phyloP scores from a whole-genome alignment of 108 stramenopile species.

The Fragilariopsis cylindrus region DNA sequence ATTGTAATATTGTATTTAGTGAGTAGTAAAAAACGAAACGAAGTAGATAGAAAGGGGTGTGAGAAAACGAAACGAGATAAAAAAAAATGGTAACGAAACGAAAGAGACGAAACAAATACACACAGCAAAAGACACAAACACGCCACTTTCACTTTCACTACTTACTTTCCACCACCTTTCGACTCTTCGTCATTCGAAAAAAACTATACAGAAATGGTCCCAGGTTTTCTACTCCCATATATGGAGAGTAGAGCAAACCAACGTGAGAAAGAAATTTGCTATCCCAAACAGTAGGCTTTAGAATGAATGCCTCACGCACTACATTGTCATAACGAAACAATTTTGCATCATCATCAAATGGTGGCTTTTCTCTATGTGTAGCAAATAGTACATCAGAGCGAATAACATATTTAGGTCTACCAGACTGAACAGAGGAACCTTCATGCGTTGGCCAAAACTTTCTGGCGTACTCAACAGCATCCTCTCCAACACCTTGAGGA shows the following conservation, averaged over 20 bases:
- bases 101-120: too few species aligned
- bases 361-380: conserved; percentile 30
- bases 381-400: conserved; percentile 82
- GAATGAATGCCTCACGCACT: conserved; percentile 67
- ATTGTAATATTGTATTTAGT: too few species aligned
- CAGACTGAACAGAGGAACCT: conserved; percentile 68
- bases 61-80: too few species aligned
- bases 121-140: too few species aligned
- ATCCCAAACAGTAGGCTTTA: conserved; percentile 44
- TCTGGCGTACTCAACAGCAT: conserved; percentile 75
- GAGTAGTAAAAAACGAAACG: too few species aligned
- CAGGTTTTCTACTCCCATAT: conserved; percentile 87
- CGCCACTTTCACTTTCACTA: too few species aligned
- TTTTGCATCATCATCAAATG: conserved; percentile 17
- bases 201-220: conserved; percentile 74
- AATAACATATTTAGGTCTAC: conserved; percentile 84
- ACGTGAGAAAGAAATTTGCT: conserved; percentile 58
- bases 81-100: too few species aligned
- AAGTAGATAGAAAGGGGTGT: too few species aligned
- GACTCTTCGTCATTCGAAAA: conserved; percentile 67
- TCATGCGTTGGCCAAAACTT: conserved; percentile 77
- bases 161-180: conserved; percentile 59
- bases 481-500: conserved; percentile 80
- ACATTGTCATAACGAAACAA: conserved; percentile 59
- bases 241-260: conserved; percentile 64